Percentiles rank a stretch among this genome's conserved stretches.
Conservation (phyloP, 2,329 filamentous ascomycete genomes). For the Teratosphaeria viscida region DNA sequence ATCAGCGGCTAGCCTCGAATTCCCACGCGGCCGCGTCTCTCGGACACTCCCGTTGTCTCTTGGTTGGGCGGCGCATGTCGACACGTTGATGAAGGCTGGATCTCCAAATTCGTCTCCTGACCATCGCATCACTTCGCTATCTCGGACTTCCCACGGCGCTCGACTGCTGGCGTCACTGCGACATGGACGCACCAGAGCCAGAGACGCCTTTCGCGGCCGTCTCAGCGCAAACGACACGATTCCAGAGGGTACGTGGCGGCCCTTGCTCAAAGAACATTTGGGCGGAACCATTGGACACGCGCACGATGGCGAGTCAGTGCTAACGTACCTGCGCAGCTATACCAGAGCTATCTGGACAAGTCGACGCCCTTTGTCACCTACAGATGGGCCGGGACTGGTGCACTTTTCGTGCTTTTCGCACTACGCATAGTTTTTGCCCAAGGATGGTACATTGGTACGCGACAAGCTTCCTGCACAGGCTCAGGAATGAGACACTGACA, state of each 20-base stretch:
- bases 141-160: background rate
- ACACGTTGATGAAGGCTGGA: background rate
- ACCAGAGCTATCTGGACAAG: slow-evolving; percentile 88
- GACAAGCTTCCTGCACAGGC: background rate
- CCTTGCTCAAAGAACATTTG: background rate
- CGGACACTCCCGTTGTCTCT: background rate
- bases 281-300: background rate
- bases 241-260: slow-evolving; percentile 53
- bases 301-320: background rate
- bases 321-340: slow-evolving; percentile 51
- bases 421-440: slow-evolving; percentile 82
- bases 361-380: slow-evolving; percentile 83
- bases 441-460: slow-evolving; percentile 94
- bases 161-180: slow-evolving; percentile 3
- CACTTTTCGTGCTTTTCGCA: slow-evolving; percentile 70
- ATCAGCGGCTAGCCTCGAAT: background rate
- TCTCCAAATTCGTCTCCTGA: background rate
- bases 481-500: slow-evolving; percentile 1
- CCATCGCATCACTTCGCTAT: background rate
- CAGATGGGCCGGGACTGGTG: slow-evolving; percentile 78
- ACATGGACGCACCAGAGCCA: slow-evolving; percentile 78
- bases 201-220: slow-evolving; percentile 91
- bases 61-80: background rate
- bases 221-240: slow-evolving; percentile 68
- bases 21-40: background rate